Conservation (phyloP, 2,329 filamentous ascomycete species). For the Penicillium decumbens region DNA sequence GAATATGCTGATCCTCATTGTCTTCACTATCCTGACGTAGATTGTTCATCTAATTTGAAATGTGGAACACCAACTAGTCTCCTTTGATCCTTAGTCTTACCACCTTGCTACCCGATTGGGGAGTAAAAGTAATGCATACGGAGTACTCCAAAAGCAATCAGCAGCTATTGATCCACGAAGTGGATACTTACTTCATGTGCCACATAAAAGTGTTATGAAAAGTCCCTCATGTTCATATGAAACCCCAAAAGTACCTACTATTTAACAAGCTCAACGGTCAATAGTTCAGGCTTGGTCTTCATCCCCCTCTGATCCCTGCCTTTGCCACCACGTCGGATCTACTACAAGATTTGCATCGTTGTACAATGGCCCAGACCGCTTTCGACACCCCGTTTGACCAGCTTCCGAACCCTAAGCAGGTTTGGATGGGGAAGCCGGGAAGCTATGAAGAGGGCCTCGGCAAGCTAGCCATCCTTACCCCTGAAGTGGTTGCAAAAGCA, state of each 20-base stretch:
- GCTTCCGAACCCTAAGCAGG: constrained; percentile 47
- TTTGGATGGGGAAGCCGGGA: constrained; percentile 47
- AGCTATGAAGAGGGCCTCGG: constrained; percentile 52
- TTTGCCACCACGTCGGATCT: background rate
- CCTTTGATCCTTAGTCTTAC: too few species aligned
- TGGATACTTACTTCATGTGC: background rate
- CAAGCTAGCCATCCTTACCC: constrained; percentile 50
- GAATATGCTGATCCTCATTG: background rate
- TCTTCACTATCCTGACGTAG: too few species aligned
- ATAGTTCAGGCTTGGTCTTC: background rate
- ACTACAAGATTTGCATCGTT: background rate
- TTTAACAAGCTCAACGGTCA: background rate
- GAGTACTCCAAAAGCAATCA: background rate
- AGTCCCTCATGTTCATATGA: background rate
- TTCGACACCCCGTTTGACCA: constrained; percentile 41
- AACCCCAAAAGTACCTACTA: background rate
- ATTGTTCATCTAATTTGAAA: too few species aligned
- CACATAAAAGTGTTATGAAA: background rate
- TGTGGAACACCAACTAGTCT: too few species aligned
- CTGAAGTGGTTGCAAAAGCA: constrained; percentile 48
- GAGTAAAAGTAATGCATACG: background rate
- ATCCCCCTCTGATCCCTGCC: background rate
- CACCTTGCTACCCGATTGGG: background rate
- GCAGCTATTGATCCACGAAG: background rate
- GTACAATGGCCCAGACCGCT: constrained; percentile 13